Evolutionary conservation across 1,139 yeast genomes (phyloP).

Genomic region (Geotrichum restrictum): DNA sequence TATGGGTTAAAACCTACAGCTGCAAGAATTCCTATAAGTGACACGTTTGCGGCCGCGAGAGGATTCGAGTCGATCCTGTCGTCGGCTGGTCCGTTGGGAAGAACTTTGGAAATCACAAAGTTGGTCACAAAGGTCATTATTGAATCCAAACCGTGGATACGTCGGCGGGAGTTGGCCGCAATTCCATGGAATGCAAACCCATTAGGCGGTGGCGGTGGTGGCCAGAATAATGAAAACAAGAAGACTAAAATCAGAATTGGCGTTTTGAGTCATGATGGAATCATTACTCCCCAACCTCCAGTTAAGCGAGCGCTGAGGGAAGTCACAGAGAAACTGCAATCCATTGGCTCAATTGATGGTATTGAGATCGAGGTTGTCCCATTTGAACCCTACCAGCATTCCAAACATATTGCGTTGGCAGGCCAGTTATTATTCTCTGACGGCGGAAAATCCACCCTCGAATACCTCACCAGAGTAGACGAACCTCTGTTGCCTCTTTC

Average conservation of each 20-base stretch:
- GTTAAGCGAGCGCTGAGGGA: slow-evolving; percentile 42
- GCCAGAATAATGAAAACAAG: slow-evolving; percentile 25
- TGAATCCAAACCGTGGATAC: slow-evolving; percentile 53
- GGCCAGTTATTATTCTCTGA: slow-evolving; percentile 47
- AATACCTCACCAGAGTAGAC: slow-evolving; percentile 41
- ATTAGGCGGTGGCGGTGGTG: slow-evolving; percentile 28
- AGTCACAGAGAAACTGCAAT: slow-evolving; percentile 35
- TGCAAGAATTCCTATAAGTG: slow-evolving; percentile 41
- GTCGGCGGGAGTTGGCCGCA: slow-evolving; percentile 49
- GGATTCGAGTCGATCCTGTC: slow-evolving; percentile 47
- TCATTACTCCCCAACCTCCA: slow-evolving; percentile 51
- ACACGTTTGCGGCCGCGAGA: slow-evolving; percentile 47
- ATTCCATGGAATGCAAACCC: slow-evolving; percentile 50
- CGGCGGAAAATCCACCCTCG: slow-evolving; percentile 44
- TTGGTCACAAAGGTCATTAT: slow-evolving; percentile 52
- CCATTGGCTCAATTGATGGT: slow-evolving; percentile 38
- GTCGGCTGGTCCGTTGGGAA: slow-evolving; percentile 47
- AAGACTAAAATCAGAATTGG: slow-evolving; percentile 37
- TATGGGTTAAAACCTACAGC: slow-evolving; percentile 69
- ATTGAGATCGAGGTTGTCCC: slow-evolving; percentile 41
- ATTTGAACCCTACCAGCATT: slow-evolving; percentile 43
- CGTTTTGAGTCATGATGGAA: slow-evolving; percentile 37
- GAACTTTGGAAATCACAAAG: slow-evolving; percentile 55
- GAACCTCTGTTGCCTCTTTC: slow-evolving; percentile 43
- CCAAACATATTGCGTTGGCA: slow-evolving; percentile 39